Base-by-base conservation (phyloP, 257 asterid genomes). In the Fraxinus americana region DNA sequence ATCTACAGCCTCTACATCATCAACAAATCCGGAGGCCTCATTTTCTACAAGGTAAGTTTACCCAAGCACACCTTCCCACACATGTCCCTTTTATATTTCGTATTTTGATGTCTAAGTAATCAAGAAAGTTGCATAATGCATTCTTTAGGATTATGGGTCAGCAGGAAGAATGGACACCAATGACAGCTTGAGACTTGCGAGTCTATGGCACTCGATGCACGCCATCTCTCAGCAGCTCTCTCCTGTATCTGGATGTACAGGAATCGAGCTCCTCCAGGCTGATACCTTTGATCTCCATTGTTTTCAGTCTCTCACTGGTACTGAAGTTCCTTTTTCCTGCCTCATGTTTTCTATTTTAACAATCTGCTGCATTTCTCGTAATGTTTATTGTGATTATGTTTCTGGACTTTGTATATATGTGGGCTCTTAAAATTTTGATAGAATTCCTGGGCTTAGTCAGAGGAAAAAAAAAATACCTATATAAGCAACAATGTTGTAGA, bases 151-250 rank as follows among this genome's bases (percentile, higher is more conserved):
- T 84, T 95, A 90, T 83, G 98, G 97, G 10, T 93, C 98, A 0
- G 93, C 97, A 12, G 98, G 98, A 67, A 77, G 97, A 80, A 92
- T 94, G 99, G 99, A 92, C 80, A 94, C 99, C 27, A 94, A 94
- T 57, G 97, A 94, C 70, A 92, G 90, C 82, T 88, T 94, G 91
- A 91, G 99, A 75, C 74, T 94, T 79, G 99, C 99, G 70, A 95
- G 98, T 87, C 81, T 95, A 12, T 95, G 99, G 99, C 99, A 95
- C 85, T 95, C 99, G 32, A 95, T 95, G 99, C 98, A 95, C 74
- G 98, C 99, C 52, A 95, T 95, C 74, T 95, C 99, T 74, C 99
- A 92, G 89, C 99, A 95, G 90, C 94, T 95, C 17, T 95, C 99
- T 32, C 99, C 98, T 7, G 90, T 95, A 78, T 82, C 82, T 17